Conservation (phyloP, 495 filamentous ascomycete genomes). For the Lichina pygmaea region DNA sequence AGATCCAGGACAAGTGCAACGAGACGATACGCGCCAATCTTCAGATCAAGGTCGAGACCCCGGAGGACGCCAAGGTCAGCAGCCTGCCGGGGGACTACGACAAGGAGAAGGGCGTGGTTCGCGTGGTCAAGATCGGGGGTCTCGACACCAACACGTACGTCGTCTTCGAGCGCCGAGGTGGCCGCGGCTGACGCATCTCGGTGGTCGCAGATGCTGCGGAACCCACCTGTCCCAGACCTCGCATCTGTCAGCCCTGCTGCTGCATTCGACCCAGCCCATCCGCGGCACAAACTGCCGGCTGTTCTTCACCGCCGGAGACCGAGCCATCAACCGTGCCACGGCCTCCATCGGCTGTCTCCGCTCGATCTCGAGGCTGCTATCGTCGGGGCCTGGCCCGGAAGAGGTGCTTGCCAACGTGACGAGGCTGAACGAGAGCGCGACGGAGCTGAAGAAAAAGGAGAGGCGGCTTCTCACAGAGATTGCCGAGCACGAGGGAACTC, state of each 20-base stretch:
- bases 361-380: neutral
- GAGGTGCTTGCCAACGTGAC: neutral
- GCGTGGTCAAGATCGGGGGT: neutral
- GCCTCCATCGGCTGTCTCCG: neutral
- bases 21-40: neutral
- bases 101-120: neutral
- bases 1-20: neutral
- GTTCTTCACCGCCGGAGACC: neutral
- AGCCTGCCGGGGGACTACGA: neutral
- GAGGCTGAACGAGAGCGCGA: neutral
- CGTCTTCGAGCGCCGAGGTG: neutral
- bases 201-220: neutral
- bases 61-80: neutral
- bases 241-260: too few species aligned
- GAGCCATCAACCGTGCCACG: neutral
- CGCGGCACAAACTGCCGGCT: neutral
- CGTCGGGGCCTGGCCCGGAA: neutral
- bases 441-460: neutral
- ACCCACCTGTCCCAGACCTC: neutral
- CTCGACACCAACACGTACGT: neutral
- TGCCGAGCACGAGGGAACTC: neutral
- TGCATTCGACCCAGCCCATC: too few species aligned
- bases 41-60: neutral
- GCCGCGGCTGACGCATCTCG: too few species aligned
- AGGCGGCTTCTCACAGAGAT: neutral